Base-by-base conservation (phyloP, 176 grass and related monocot genomes). In the Saccharum spontaneum region DNA sequence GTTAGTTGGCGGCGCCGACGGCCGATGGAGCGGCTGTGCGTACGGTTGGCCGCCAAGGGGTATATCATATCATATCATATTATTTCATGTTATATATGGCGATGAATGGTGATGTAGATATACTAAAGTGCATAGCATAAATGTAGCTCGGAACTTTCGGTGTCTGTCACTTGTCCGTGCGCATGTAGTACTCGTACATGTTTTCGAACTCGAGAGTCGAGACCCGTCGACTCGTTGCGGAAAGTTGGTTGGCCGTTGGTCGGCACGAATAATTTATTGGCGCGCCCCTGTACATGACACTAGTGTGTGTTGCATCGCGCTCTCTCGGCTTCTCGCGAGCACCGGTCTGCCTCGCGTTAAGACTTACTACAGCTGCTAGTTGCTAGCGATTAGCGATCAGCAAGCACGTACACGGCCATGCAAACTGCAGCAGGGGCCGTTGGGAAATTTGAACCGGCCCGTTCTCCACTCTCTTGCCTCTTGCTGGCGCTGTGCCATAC, bases 241-340 rank as follows among this genome's bases (percentile, higher is more conserved):
- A 70, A 84, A 90, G 81, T 84, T 84, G 0, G 89, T 81, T 91
- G 85, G 85, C 7, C 38, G 85, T 71, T 91, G 81, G 81, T 43
- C 14, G 18, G 85, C 85, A 31, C 7, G 17, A 77, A 91, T 91
- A 71, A 87, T 87, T 76, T 81, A 30, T 43, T 45, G 69, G 41
- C 41, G 10, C 67, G 18, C 4, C 45, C 69, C 36, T 37, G 28
- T 69, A 23, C 18, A 54, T 52, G 49, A 49, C 49, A 52, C 1
- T 6, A 18, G 6, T 3, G 52, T 22, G 6, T 3, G 52, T 22
- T 22, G 52, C 52, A 22, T 55, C 52, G 50, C 50, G 18, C 41
- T 43, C 41, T 41, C 39, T 3, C 44, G 44, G 13, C 46, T 14
- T 39, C 33, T 66, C 13, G 50, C 79, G 28, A 68, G 16, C 61